These are phyloP conservation scores for Metrosideros polymorpha DNA, from an alignment of 441 rosid genomes.

Conservation along the genomic window DNA sequence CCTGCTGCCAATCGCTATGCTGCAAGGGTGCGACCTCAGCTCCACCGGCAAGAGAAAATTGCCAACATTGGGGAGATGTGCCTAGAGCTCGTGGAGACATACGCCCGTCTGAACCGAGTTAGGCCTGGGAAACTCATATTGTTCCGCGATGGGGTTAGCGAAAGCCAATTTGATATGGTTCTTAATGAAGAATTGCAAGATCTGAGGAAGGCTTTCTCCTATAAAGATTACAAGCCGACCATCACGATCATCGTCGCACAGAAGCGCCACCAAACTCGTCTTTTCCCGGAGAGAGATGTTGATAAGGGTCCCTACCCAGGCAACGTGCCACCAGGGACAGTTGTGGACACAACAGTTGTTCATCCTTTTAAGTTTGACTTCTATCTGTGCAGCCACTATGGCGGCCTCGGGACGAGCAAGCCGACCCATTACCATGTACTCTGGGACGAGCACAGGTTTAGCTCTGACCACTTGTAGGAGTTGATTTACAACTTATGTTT, in stretches of 20 bases:
- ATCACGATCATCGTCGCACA: conserved; percentile 70
- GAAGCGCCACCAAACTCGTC: conserved; percentile 76
- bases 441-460: conserved; percentile 62
- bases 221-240: conserved; percentile 40
- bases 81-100: conserved; percentile 47
- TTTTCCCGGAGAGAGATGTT: conserved; percentile 29
- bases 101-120: conserved; percentile 22
- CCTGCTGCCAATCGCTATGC: conserved; percentile 72
- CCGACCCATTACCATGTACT: conserved; percentile 65
- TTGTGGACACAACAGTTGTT: conserved; percentile 56
- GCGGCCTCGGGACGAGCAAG: conserved; percentile 75
- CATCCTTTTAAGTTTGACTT: conserved; percentile 68
- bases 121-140: conserved; percentile 51
- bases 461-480: conserved; percentile 54
- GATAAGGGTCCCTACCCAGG: conserved; percentile 32
- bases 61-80: conserved; percentile 51
- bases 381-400: conserved; percentile 73
- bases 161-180: conserved; percentile 85
- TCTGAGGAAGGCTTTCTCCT: conserved; percentile 32
- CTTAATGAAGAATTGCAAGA: conserved; percentile 55
- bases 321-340: conserved; percentile 72
- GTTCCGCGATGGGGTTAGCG: conserved; percentile 84
- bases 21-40: conserved; percentile 53
- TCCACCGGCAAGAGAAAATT: conserved; percentile 50
- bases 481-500: conserved; percentile 68